A percentile compares a stretch with the other conserved stretches of the same genome.
Evolutionary conservation across 2,329 filamentous ascomycete genomes (phyloP).

Genomic region (Truncatella angustata): DNA sequence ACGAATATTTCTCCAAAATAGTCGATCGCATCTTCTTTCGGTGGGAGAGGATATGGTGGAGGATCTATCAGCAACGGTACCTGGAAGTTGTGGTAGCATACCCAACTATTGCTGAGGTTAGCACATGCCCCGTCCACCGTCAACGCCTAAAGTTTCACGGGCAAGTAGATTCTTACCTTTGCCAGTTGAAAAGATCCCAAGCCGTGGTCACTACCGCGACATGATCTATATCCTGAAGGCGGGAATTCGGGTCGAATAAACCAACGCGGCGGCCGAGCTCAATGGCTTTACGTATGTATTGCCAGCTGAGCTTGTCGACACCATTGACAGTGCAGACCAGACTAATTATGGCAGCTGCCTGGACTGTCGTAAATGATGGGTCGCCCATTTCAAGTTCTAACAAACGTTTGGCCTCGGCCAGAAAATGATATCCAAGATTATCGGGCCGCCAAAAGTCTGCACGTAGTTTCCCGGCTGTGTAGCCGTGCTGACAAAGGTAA

Average conservation of each 20-base stretch:
- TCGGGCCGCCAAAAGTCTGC: constrained; percentile 35
- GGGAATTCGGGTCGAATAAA: constrained; percentile 16
- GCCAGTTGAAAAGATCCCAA: constrained; percentile 34
- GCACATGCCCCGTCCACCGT: background rate
- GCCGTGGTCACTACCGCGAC: constrained; percentile 22
- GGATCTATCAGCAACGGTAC: background rate
- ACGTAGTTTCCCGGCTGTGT: constrained; percentile 23
- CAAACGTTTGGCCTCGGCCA: constrained; percentile 35
- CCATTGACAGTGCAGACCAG: constrained; percentile 25
- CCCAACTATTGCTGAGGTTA: background rate
- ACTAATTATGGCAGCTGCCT: constrained; percentile 31
- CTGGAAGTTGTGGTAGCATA: background rate
- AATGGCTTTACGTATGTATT: constrained; percentile 18
- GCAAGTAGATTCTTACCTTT: constrained; percentile 18
- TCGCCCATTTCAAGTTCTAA: constrained; percentile 32
- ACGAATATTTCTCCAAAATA: background rate
- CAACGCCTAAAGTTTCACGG: background rate
- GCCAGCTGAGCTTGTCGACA: constrained; percentile 22
- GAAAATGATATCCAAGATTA: constrained; percentile 32
- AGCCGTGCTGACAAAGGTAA: constrained; percentile 25
- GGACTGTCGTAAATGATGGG: constrained; percentile 30
- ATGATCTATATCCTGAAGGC: background rate
- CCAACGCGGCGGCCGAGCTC: constrained; percentile 20
- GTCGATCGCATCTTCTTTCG: background rate
- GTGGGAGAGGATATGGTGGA: background rate